phyloP scores from a whole-genome alignment of 75 land plant genomes.

The Adiantum capillusveneris region DNA sequence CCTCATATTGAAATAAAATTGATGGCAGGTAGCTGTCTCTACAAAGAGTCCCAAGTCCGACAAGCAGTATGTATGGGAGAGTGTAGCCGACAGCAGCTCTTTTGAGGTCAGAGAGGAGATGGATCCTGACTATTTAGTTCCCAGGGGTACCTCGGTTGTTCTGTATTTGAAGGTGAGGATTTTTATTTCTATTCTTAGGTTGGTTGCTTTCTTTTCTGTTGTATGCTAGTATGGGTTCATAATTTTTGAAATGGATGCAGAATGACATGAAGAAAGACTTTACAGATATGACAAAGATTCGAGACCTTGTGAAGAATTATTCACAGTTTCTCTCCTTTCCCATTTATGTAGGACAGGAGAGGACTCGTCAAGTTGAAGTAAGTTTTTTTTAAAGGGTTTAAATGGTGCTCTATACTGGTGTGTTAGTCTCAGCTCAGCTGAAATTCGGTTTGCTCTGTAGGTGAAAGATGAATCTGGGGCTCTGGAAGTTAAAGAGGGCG shows the following conservation, averaged over 20 bases:
- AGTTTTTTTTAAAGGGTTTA: constrained; percentile 1
- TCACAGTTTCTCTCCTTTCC: constrained; percentile 98
- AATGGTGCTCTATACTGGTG: background rate
- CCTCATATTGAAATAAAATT: no score
- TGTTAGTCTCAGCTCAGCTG: no score
- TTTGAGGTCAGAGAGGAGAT: constrained; percentile 67
- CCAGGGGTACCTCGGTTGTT: constrained; percentile 69
- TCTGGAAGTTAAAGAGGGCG: constrained; percentile 20
- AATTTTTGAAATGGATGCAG: constrained; percentile 15
- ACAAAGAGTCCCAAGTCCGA: constrained; percentile 85
- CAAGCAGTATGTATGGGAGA: constrained; percentile 88
- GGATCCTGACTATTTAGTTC: constrained; percentile 60
- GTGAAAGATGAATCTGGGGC: constrained; percentile 20
- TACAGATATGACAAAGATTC: constrained; percentile 59
- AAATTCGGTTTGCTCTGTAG: no score
- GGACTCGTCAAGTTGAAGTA: constrained; percentile 80
- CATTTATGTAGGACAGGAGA: constrained; percentile 91
- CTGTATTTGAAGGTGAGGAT: constrained; percentile 52
- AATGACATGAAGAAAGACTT: constrained; percentile 85
- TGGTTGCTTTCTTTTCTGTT: background rate
- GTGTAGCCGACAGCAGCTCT: constrained; percentile 59
- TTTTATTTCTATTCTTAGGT: background rate
- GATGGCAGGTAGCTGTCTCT: constrained; percentile 72
- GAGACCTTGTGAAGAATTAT: constrained; percentile 82
- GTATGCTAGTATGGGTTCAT: background rate